These are phyloP conservation scores for Dictyostelium firmibasis DNA, from an alignment of 78 protist genomes.

Conservation along the genomic window DNA sequence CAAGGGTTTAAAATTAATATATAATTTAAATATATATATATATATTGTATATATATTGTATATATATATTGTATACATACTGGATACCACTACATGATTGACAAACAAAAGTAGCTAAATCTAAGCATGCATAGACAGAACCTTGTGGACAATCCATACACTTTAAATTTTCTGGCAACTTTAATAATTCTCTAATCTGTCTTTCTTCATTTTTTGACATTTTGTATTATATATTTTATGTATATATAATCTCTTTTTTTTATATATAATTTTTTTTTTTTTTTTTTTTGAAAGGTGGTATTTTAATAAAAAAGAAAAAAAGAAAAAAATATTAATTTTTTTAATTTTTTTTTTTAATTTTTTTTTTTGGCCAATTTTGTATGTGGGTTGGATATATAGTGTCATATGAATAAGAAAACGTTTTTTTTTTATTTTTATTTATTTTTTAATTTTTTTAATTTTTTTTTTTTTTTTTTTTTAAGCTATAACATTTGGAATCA, in stretches of 20 bases:
- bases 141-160: conserved; percentile 86
- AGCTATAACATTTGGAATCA: too few species aligned
- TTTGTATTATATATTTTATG: not conserved
- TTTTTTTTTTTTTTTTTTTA: too few species aligned
- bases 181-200: conserved; percentile 65
- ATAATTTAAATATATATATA: too few species aligned
- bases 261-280: not conserved
- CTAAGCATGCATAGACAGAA: conserved; percentile 69
- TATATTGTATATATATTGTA: not conserved
- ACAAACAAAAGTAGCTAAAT: conserved; percentile 83
- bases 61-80: conserved; percentile 21
- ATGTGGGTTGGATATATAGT: too few species aligned
- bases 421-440: too few species aligned
- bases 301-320: not conserved
- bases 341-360: not conserved
- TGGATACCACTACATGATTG: conserved; percentile 85
- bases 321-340: too few species aligned
- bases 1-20: too few species aligned
- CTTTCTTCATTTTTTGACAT: conserved; percentile 45
- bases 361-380: too few species aligned
- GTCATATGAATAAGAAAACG: too few species aligned
- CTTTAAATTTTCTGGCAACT: conserved; percentile 71
- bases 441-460: too few species aligned
- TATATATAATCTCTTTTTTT: not conserved
- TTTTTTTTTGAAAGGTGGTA: not conserved